These are phyloP conservation scores for Globisporangium orthogonon DNA, from an alignment of 352 stramenopile species.

Conservation along the genomic window DNA sequence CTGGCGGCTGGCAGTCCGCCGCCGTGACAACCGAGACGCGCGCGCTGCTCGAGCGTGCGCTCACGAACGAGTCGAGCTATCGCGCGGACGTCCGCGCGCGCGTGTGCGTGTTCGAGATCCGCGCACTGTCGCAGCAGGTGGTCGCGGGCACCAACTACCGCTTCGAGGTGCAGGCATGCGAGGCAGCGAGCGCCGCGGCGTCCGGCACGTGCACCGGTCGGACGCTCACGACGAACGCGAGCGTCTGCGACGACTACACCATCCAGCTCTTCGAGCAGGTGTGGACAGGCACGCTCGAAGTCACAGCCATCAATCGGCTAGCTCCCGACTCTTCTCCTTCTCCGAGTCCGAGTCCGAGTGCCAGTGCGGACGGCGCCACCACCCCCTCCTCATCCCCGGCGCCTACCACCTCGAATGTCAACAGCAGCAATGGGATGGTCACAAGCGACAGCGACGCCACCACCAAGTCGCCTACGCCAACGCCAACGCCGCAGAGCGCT, in stretches of 20 bases:
- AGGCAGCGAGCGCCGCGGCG: slow-evolving; percentile 19
- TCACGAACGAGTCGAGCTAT: slow-evolving; percentile 26
- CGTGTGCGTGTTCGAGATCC: slow-evolving; percentile 34
- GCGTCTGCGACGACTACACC: slow-evolving; percentile 24
- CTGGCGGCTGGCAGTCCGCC: not conserved
- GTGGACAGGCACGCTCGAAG: slow-evolving; percentile 56
- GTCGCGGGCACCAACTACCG: slow-evolving; percentile 75
- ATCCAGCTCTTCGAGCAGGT: slow-evolving; percentile 53
- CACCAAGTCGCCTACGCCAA: not conserved
- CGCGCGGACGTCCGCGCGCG: slow-evolving; percentile 16
- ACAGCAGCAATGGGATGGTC: not conserved
- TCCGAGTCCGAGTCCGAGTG: slow-evolving; percentile 6
- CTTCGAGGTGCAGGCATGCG: slow-evolving; percentile 54
- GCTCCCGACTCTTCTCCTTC: not conserved
- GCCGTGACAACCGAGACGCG: not conserved
- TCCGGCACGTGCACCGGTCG: slow-evolving; percentile 29
- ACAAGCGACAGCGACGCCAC: not conserved
- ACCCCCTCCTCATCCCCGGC: slow-evolving; percentile 4
- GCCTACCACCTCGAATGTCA: not conserved
- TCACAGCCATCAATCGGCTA: slow-evolving; percentile 35
- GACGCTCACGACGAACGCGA: slow-evolving; percentile 19
- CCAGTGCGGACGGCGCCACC: not conserved
- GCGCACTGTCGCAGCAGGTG: slow-evolving; percentile 32
- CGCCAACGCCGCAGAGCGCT: not conserved
- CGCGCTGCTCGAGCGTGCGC: slow-evolving; percentile 19